Percentiles rank a stretch among this genome's conserved stretches.
Conservation (phyloP, 495 filamentous ascomycete genomes). For the Penicillium steckii region DNA sequence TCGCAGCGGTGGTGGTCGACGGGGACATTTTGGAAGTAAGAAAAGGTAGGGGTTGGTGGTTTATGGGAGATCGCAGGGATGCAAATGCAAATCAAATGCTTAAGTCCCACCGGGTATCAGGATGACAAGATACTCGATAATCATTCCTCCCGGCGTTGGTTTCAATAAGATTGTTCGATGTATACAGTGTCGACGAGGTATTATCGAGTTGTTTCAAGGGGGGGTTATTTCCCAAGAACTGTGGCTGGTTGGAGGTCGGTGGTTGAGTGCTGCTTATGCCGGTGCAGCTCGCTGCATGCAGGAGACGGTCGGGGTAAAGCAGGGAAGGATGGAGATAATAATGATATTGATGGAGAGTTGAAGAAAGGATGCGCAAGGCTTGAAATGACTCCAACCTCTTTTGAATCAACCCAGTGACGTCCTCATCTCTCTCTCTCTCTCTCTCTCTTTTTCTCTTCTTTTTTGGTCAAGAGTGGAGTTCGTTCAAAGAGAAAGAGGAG, state of each 20-base stretch:
- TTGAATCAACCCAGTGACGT: no score
- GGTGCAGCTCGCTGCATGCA: neutral
- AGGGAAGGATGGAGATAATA: neutral
- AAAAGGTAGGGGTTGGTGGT: neutral
- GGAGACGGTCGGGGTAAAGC: neutral
- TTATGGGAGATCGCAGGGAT: neutral
- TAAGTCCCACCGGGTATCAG: neutral
- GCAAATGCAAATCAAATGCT: constrained; percentile 1
- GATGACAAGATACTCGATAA: neutral
- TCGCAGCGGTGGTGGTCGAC: constrained; percentile 21
- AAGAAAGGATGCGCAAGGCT: neutral
- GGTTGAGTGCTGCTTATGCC: neutral
- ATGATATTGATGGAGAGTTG: neutral
- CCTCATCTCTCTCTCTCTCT: no score
- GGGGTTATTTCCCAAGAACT: no score
- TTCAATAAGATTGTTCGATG: neutral
- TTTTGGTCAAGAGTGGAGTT: neutral
- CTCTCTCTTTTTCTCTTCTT: no score
- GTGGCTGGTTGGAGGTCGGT: neutral
- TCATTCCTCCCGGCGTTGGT: constrained; percentile 1
- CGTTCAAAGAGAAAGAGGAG: neutral
- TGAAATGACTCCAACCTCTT: neutral
- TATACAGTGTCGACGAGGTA: neutral
- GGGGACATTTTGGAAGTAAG: constrained; percentile 15
- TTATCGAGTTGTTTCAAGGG: neutral